phyloP scores from a whole-genome alignment of 805 yeast species.

The Kazachstania taianensis region DNA sequence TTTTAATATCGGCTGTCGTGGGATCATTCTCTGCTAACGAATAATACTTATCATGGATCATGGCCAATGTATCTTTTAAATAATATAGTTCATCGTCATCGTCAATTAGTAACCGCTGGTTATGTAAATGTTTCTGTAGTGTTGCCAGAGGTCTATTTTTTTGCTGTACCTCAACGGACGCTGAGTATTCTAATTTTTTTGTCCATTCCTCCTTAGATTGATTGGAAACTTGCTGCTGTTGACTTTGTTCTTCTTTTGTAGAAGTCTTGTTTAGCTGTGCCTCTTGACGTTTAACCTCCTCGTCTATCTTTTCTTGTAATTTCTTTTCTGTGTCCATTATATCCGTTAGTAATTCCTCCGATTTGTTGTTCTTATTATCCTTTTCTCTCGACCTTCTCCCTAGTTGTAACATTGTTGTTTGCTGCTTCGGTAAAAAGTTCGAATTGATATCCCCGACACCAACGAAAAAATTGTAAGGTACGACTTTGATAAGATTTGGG shows the following conservation, averaged over 20 bases:
- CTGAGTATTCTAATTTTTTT: constrained; percentile 55
- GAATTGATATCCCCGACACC: constrained; percentile 97
- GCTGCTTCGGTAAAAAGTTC: constrained; percentile 78
- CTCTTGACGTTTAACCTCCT: constrained; percentile 29
- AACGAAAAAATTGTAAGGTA: constrained; percentile 91
- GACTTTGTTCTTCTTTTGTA: constrained; percentile 17
- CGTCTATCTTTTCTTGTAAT: constrained; percentile 23
- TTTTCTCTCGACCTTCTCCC: constrained; percentile 25
- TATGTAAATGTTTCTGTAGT: constrained; percentile 62
- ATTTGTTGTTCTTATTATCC: constrained; percentile 14
- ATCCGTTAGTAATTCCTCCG: constrained; percentile 27
- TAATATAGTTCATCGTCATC: constrained; percentile 69
- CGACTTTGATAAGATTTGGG: constrained; percentile 78
- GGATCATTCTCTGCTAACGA: constrained; percentile 28
- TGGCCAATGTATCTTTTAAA: constrained; percentile 49
- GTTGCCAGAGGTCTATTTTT: constrained; percentile 78
- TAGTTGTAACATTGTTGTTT: constrained; percentile 43
- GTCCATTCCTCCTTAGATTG: constrained; percentile 39
- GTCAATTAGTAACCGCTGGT: constrained; percentile 46
- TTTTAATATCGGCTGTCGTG: constrained; percentile 54
- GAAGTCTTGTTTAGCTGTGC: constrained; percentile 26
- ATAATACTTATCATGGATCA: constrained; percentile 63
- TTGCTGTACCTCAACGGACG: constrained; percentile 68
- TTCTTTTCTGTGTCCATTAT: constrained; percentile 27
- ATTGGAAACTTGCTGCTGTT: constrained; percentile 8